Evolutionary conservation across 2,329 filamentous ascomycete species (phyloP).

Genomic region (Clonostachys rosea): DNA sequence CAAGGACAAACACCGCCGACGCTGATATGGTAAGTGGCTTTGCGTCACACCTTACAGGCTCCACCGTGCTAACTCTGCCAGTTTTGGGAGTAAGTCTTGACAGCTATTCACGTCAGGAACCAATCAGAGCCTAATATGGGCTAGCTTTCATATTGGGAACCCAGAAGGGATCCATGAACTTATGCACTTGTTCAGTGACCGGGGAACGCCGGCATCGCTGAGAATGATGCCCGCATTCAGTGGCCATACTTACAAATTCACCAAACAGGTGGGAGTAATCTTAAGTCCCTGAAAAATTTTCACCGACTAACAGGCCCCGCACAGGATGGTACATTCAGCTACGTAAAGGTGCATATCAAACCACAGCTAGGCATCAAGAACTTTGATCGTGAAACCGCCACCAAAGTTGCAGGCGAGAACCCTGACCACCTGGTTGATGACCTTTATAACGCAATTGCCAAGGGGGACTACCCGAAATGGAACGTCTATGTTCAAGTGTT

Average conservation of each 20-base stretch:
- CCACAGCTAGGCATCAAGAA: slow-evolving; percentile 58
- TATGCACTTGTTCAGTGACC: slow-evolving; percentile 63
- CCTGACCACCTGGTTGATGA: slow-evolving; percentile 62
- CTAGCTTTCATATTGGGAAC: slow-evolving; percentile 16
- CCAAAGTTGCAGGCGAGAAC: slow-evolving; percentile 46
- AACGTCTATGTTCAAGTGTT: slow-evolving; percentile 60
- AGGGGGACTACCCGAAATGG: slow-evolving; percentile 59
- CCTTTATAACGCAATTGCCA: slow-evolving; percentile 57
- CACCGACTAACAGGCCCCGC: background rate
- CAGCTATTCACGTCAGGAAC: slow-evolving; percentile 8
- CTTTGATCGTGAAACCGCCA: slow-evolving; percentile 53
- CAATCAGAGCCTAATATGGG: background rate
- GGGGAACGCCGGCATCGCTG: slow-evolving; percentile 61
- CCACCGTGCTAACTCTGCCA: background rate
- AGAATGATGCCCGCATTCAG: slow-evolving; percentile 66
- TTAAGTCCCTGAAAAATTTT: background rate
- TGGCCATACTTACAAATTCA: slow-evolving; percentile 63
- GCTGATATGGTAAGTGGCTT: slow-evolving; percentile 43
- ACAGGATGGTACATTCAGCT: slow-evolving; percentile 59
- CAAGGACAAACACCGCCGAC: slow-evolving; percentile 65
- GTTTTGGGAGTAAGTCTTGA: slow-evolving; percentile 42
- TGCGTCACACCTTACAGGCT: background rate
- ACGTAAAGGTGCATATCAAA: slow-evolving; percentile 61
- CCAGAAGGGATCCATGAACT: slow-evolving; percentile 60
- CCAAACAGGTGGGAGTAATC: slow-evolving; percentile 30